Conservation (phyloP, 371 early-diverging fungal species). For the Mortierella sp. region DNA sequence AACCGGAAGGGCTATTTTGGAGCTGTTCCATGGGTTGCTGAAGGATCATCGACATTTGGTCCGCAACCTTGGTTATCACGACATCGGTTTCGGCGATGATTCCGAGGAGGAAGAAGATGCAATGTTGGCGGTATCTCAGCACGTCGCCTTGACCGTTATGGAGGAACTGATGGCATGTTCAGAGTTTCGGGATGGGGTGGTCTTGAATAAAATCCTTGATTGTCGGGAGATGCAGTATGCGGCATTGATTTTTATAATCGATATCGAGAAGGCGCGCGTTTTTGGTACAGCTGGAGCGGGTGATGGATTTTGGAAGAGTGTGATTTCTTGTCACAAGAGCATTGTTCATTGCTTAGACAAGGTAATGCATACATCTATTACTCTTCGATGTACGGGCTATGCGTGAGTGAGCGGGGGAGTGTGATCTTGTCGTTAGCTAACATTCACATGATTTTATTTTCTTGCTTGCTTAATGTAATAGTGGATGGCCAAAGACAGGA, state of each 20-base stretch:
- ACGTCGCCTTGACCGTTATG: constrained; percentile 66
- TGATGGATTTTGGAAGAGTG: background rate
- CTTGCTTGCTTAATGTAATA: background rate
- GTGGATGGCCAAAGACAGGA: background rate
- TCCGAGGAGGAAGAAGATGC: background rate
- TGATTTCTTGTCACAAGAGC: constrained; percentile 16
- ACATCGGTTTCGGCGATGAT: background rate
- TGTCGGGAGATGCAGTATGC: constrained; percentile 12
- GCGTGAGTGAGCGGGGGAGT: background rate
- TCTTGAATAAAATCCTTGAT: background rate
- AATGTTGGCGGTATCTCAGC: background rate
- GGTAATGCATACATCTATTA: constrained; percentile 2
- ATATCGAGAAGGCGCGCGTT: constrained; percentile 36
- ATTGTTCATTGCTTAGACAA: constrained; percentile 16
- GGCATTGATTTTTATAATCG: constrained; percentile 29
- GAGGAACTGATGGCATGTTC: constrained; percentile 81
- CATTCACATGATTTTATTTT: background rate
- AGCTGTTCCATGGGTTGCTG: constrained; percentile 34
- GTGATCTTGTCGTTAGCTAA: background rate
- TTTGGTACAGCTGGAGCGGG: background rate
- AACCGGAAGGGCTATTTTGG: constrained; percentile 23
- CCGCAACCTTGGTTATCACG: constrained; percentile 10
- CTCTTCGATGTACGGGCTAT: background rate
- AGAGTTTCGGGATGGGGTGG: constrained; percentile 77
- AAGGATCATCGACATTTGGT: constrained; percentile 36